Conservation (phyloP, 1,139 yeast species). For the Wickerhamomyces sp. region DNA sequence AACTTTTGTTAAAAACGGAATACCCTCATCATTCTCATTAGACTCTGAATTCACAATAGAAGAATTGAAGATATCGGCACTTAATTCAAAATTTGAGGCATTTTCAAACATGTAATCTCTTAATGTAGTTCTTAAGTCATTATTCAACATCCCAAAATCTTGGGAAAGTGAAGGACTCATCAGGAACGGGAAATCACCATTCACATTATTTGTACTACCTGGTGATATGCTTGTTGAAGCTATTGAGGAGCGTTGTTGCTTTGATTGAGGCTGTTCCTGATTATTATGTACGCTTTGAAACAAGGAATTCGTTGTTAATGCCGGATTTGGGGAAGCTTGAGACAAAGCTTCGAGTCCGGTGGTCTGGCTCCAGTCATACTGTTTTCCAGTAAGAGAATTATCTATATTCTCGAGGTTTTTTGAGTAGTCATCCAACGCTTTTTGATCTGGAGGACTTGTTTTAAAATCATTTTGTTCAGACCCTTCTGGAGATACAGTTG, state of each 20-base stretch:
- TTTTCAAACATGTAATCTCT: conserved; percentile 34
- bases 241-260: conserved; percentile 1
- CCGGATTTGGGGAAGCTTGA: not conserved
- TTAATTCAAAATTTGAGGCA: conserved; percentile 18
- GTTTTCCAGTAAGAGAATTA: conserved; percentile 5
- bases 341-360: not conserved
- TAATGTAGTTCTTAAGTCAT: conserved; percentile 26
- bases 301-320: not conserved
- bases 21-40: conserved; percentile 1
- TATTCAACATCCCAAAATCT: conserved; percentile 15
- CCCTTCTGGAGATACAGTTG: too few relatives aligned
- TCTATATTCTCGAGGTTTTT: conserved; percentile 20
- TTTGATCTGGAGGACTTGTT: conserved; percentile 1
- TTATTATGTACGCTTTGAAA: not conserved
- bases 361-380: not conserved
- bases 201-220: not conserved
- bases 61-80: conserved; percentile 8
- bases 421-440: conserved; percentile 19
- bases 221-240: conserved; percentile 4
- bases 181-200: conserved; percentile 2
- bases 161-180: conserved; percentile 7
- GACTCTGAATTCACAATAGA: not conserved
- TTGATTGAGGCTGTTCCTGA: not conserved
- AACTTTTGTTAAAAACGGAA: conserved; percentile 12
- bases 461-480: not conserved